Evolutionary conservation across 2,329 filamentous ascomycete genomes (phyloP), one percentile per base, ranked within the genome.

Genomic region (Diaporthe citriasiana): DNA sequence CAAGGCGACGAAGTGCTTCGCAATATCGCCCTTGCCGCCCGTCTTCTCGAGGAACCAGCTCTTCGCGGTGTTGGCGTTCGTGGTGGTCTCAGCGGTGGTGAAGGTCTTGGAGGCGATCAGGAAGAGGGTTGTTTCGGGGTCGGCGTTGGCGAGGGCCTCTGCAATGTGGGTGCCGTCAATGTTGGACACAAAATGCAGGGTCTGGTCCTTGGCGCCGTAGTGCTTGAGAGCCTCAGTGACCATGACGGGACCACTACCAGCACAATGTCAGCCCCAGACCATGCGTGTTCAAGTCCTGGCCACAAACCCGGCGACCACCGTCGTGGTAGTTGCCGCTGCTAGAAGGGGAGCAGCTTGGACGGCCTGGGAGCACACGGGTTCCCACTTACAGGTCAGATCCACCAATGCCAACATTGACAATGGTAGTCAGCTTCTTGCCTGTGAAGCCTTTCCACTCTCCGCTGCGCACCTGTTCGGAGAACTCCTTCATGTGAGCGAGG

Each of bases 61-160:
- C 91, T 99, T 99, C 77, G 97, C 97, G 40, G 94, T 95, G 89
- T 97, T 98, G 84, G 97, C 97, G 83, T 99, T 99, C 80, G 96
- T 98, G 75, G 90, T 93, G 65, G 97, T 99, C 90, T 99, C 97
- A 74, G 97, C 97, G 13, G 97, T 99, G 77, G 97, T 99, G 86
- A 99, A 99, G 77, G 97, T 99, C 93, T 99, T 99, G 85, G 96
- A 98, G 73, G 97, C 97, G 79, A 99, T 91, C 79, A 99, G 90
- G 93, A 99, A 98, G 77, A 99, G 93, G n/a, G 97, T 98, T 63
- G 96, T 98, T 88, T 99, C 97, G 65, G 96, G 96, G 84, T 99
- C 92, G 12, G 96, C 97, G 80, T 92, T 86, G 82, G 91, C 93
- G 75, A 98, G 91, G 68, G 97, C 95, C 87, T 99, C 97, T 63